Evolutionary conservation across 2,329 filamentous ascomycete species (phyloP), one percentile per base, ranked within the genome.

Genomic region (Lasiodiplodia theobromae): DNA sequence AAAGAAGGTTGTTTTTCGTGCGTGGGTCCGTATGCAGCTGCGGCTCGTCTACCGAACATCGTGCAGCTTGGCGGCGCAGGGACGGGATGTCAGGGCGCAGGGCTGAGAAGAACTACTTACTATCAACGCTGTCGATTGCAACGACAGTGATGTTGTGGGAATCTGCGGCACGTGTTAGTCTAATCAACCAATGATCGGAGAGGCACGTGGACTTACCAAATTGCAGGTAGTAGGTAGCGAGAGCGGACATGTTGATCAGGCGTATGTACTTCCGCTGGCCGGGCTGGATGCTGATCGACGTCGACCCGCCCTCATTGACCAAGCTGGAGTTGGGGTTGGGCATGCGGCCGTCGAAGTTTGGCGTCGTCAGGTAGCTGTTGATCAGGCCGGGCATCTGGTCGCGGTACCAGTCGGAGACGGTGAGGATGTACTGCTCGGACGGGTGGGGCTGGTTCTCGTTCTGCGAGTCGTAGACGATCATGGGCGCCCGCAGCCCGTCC

Each of bases 221-320:
- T 53, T 78, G 79, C 68, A 85, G 80, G 67, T 80, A 79, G 65
- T 83, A 81, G 3, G 77, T 79, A 0, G 80, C 79, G 79, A 92
- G 92, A 25, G 90, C 91, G 12, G 88, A 90, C 49, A 92, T 86
- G 72, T 92, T 92, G 72, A 92, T 82, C 66, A 93, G 82, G 51
- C 89, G 88, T 74, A 94, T 84, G 16, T 92, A 80, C 70, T 93
- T 93, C 0, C 90, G 93, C 75, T 87, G 91, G 2, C 87, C 86
- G 0, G 91, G 88, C 72, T 88, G 72, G 2, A 94, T 86, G 0
- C 83, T 72, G 49, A 93, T 78, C 3, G 81, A 85, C 2, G 88
- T 77, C 68, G 91, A 86, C 69, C 86, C 84, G 0, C 87, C 88
- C 70, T 94, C 91, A 73, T 94, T 93, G 76, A 93, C 85, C 58